These are phyloP conservation scores for Rhododendron simsii DNA, from an alignment of 148 eudicot species.

Conservation along the genomic window DNA sequence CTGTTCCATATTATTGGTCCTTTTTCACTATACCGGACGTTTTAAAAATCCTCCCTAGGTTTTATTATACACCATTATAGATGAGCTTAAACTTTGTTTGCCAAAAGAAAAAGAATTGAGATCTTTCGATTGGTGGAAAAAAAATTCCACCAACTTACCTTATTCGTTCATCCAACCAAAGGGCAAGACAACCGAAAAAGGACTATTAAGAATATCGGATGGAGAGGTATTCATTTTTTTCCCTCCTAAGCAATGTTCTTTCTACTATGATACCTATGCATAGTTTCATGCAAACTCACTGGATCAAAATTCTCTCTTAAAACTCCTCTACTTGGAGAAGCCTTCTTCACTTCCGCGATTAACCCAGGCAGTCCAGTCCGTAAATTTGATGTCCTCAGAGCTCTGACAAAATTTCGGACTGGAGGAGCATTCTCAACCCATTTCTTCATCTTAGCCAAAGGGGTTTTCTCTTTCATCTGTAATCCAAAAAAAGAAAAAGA, in stretches of 20 bases:
- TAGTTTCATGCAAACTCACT: conserved; percentile 33
- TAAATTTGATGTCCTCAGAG: conserved; percentile 58
- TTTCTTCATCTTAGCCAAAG: conserved; percentile 50
- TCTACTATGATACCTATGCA: neutral
- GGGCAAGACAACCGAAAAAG: neutral
- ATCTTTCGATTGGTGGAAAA: neutral
- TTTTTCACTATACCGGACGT: neutral
- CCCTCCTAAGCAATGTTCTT: neutral
- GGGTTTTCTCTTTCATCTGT: conserved; percentile 65
- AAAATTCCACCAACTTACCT: neutral
- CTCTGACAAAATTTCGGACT: conserved; percentile 75
- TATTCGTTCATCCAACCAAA: neutral
- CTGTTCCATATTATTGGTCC: neutral
- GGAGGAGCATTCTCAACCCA: conserved; percentile 56
- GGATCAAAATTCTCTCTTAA: conserved; percentile 89
- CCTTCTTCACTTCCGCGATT: conserved; percentile 98
- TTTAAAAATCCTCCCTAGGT: neutral
- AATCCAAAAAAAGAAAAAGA: conserved; percentile 1
- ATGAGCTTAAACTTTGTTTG: neutral
- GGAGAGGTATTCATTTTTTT: neutral
- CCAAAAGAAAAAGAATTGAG: neutral
- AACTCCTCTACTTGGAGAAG: conserved; percentile 95
- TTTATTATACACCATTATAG: neutral
- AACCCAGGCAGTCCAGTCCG: conserved; percentile 84
- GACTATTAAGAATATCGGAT: neutral